phyloP scores from a whole-genome alignment of 2,329 filamentous ascomycete genomes.

The Xylariaceae sp. region DNA sequence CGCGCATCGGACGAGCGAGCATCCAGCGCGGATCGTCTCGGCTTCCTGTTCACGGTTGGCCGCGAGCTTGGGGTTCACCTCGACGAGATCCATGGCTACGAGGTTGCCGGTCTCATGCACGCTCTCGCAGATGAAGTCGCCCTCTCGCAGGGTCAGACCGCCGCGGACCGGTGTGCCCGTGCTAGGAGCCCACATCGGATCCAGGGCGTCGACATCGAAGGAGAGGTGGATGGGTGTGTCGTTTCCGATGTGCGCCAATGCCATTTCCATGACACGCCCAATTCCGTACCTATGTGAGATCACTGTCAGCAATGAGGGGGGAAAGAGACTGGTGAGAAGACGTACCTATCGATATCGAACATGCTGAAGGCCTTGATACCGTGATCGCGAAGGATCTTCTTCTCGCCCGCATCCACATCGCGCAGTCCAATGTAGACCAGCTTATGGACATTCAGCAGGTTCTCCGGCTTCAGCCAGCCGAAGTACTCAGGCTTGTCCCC shows the following conservation, averaged over 20 bases:
- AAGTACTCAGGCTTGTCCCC: constrained; percentile 77
- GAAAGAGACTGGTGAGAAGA: too few relatives aligned
- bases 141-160: constrained; percentile 87
- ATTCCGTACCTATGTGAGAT: constrained; percentile 70
- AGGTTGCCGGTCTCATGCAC: constrained; percentile 77
- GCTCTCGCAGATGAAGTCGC: constrained; percentile 91
- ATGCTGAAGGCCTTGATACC: constrained; percentile 96
- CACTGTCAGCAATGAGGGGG: constrained; percentile 1
- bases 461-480: constrained; percentile 78
- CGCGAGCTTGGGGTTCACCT: constrained; percentile 73
- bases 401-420: constrained; percentile 91
- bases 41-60: constrained; percentile 59
- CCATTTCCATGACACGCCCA: constrained; percentile 95
- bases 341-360: constrained; percentile 91
- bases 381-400: constrained; percentile 82
- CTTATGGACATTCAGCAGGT: constrained; percentile 69
- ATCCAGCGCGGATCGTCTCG: constrained; percentile 87
- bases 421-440: constrained; percentile 94
- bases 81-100: constrained; percentile 76
- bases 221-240: constrained; percentile 97
- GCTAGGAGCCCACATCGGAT: constrained; percentile 93
- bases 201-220: constrained; percentile 94
- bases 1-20: constrained; percentile 85
- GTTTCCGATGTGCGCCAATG: constrained; percentile 87
- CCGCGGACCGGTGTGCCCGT: constrained; percentile 94